Evolutionary conservation across 441 rosid genomes (phyloP), one percentile per base, ranked within the genome.

Genomic region (Dalechampia spathulata): DNA sequence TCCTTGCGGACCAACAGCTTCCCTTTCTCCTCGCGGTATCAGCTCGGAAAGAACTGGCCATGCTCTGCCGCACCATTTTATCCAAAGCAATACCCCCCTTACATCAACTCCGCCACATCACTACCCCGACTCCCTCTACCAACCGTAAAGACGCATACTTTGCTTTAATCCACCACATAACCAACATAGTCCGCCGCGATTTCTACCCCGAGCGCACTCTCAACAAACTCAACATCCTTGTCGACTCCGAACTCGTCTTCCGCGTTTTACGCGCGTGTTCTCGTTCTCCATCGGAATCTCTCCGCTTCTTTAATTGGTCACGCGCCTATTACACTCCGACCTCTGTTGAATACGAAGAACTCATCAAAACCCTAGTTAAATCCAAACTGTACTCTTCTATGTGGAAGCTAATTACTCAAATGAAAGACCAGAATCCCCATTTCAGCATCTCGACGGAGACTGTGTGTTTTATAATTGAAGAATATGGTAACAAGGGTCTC

Each of bases 301-400:
- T 91, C 69, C 83, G 94, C 23, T 91, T 91, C 87, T 88, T 91
- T 78, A 76, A 82, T 13, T 91, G 98, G 96, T 93, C 90, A 1
- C 78, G 85, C 52, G 68, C 80, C 25, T 65, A 26, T 48, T 86
- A 91, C 73, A 44, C 65, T 12, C 95, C 96, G 11, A 84, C 95
- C 38, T 79, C 95, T 0, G 57, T 86, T 1, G 95, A 91, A 30
- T 79, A 72, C 47, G 91, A 88, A 61, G 80, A 88, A 67, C 83
- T 86, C 54, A 73, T 84, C 43, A 79, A 70, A 72, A 86, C 78
- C 57, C 70, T 91, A 9, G 83, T 83, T 40, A 61, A 63, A 0
- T 72, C 82, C 32, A 72, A 81, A 26, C 78, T 79, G 9, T 85
- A 81, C 57, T 74, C 87, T 52, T 84, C 96, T 19, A 81, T 92